Evolutionary conservation across 768 basidiomycete genomes (phyloP).

Genomic region (Leccinum longicurvipes): DNA sequence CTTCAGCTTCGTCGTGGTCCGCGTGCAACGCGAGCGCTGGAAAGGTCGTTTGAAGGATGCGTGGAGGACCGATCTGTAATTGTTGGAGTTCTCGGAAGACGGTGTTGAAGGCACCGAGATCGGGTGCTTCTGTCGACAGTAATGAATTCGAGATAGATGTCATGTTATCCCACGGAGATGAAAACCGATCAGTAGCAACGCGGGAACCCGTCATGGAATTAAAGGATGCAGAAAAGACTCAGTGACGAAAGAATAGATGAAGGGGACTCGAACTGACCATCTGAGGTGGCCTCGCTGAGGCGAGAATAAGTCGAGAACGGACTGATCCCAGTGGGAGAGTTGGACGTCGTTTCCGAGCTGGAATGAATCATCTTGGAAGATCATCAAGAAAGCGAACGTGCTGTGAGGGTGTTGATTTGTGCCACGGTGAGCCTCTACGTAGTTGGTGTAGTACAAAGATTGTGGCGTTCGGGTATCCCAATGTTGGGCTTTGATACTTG

Average conservation of each 20-base stretch:
- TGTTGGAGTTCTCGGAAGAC: conserved; percentile 67
- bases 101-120: conserved; percentile 68
- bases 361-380: conserved; percentile 30
- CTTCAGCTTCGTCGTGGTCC: conserved; percentile 16
- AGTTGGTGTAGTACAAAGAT: no score
- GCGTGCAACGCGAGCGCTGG: conserved; percentile 8
- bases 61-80: conserved; percentile 45
- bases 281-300: conserved; percentile 52
- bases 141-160: conserved; percentile 1
- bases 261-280: conserved; percentile 32
- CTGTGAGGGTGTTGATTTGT: neutral
- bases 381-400: conserved; percentile 17
- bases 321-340: conserved; percentile 34
- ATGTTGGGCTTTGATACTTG: neutral
- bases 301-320: conserved; percentile 38
- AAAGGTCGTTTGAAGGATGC: conserved; percentile 19
- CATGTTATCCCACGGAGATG: conserved; percentile 9
- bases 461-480: neutral
- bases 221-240: neutral
- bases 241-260: neutral
- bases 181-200: conserved; percentile 2
- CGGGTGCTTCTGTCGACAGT: conserved; percentile 51
- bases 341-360: conserved; percentile 35
- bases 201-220: conserved; percentile 1
- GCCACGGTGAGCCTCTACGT: neutral